A percentile compares a stretch with the other conserved stretches of the same genome.
Conservation (phyloP, 1,139 yeast species). For the Wickerhamiella pararugosa region DNA sequence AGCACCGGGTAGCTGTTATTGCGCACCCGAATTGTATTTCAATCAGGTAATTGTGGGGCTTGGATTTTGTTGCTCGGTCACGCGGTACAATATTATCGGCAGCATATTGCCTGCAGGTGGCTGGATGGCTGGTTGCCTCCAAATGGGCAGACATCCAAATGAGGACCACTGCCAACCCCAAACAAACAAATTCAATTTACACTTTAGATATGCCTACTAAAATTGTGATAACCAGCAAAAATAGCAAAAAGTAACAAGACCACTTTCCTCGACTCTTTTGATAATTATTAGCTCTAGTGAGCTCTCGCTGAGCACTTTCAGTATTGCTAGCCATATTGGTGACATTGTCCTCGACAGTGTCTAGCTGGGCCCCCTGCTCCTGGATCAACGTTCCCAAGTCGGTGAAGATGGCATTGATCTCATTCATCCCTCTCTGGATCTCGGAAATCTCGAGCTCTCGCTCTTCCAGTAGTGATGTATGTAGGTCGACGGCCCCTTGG, state of each 20-base stretch:
- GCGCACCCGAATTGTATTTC: too few species aligned
- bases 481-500: conserved; percentile 62
- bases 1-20: too few species aligned
- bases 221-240: conserved; percentile 31
- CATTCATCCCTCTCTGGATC: conserved; percentile 64
- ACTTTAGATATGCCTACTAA: conserved; percentile 31
- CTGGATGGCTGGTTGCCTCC: too few species aligned
- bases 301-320: conserved; percentile 54
- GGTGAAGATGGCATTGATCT: conserved; percentile 70
- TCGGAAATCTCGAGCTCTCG: conserved; percentile 57
- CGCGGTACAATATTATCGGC: too few species aligned
- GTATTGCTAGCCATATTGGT: conserved; percentile 50
- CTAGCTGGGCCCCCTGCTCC: conserved; percentile 76
- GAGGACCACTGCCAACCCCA: too few species aligned
- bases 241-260: conserved; percentile 47
- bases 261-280: conserved; percentile 59
- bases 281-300: conserved; percentile 57
- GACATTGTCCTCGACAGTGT: conserved; percentile 68
- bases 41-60: too few species aligned
- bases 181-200: not conserved
- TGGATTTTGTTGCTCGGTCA: too few species aligned
- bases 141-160: too few species aligned
- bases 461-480: conserved; percentile 51
- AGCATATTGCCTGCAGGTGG: too few species aligned
- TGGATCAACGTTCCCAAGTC: conserved; percentile 63